Evolutionary conservation across 2,329 filamentous ascomycete genomes (phyloP), one percentile per base, ranked within the genome.

Genomic region (Botrytis byssoidea): DNA sequence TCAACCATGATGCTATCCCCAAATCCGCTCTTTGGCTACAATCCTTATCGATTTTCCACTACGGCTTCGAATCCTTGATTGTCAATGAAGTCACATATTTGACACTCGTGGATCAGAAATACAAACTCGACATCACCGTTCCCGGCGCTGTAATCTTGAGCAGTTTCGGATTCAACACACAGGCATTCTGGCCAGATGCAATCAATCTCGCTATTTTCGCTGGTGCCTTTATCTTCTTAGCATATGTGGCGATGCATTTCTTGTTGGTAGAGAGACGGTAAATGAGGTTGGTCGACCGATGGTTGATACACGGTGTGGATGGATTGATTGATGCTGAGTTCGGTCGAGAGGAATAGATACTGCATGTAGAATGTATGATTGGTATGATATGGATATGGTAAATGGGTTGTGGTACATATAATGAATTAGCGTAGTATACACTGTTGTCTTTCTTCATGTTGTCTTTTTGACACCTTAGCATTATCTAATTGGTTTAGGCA

Each of bases 1-100:
- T 99, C 75, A 99, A 99, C 82, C 94, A 97, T 81, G 91, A 98
- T 82, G 94, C 93, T 44, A 98, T 98, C 71, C 96, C 96, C 1
- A 86, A 89, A 68, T 89, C 93, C 2, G 93, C 95, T 3, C 83
- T 94, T 75, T 99, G 96, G 96, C 84, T 99, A 70, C 96, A 99
- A 85, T 90, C 89, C 84, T 85, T 99, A 14, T 98, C 95, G 2
- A 99, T 99, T 76, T 99, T 99, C 88, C 96, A 99, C 82, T 99
- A 97, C 81, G 95, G 92, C 8, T 98, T 98, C 79, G 96, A 99
- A 85, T 93, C 93, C 2, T 88, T 99, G 22, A 97, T 98, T 76
- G 96, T 99, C 78, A 99, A 98, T 81, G 96, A 99, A 84, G 97
- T 98, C 65, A 91, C 94, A 40, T 93, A 94, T 79, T 86, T 99